Base-by-base conservation (phyloP, 2,329 filamentous ascomycete genomes). In the Cryphonectria radicalis region DNA sequence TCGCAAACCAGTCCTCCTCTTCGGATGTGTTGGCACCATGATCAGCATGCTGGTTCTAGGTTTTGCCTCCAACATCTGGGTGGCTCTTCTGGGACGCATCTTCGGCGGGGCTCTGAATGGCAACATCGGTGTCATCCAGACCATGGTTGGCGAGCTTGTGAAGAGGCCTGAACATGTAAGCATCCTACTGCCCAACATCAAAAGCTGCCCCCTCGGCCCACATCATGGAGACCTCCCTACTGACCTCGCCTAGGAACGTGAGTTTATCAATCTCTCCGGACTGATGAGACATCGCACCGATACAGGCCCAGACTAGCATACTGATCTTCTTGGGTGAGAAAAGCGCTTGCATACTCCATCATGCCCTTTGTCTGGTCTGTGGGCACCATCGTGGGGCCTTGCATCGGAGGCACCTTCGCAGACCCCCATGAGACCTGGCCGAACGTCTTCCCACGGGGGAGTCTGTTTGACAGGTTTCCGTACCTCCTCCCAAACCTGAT, bases 281-380 rank as follows among this genome's bases (percentile, higher is more conserved):
- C 55, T 14, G 37, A 25, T 3, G 3, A 32, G 28, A 40, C 32
- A 35, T 3, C n/a, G 6, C 7, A 22, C 17, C 40, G 60, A 32
- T 28, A 32, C 28, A 28, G 62, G 22, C 35, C 13, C 13, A 10
- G 22, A 53, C 11, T 19, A 19, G 42, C 17, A 57, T 65, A 72
- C 76, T 77, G 68, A 77, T 73, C 7, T 37, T 25, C 46, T n/a
- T 43, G 8, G 4, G 73, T 19, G 13, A 8, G 6, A 7, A 25
- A 76, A 93, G 92, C 94, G 71, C 90, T 92, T 73, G 95, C 95
- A 40, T 97, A 95, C 80, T 90, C 94, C 2, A 89, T 97, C 62
- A 97, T 98, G 93, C 95, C 95, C 0, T 97, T 97, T 78, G 92
- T 97, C 10, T 98, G 95, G 94, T 92, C 89, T 63, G 91, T 97